Percentiles rank a stretch among this genome's conserved stretches.
These are phyloP conservation scores for Malassezia obtusa DNA, from an alignment of 1,284 basidiomycete species.

Conservation along the genomic window DNA sequence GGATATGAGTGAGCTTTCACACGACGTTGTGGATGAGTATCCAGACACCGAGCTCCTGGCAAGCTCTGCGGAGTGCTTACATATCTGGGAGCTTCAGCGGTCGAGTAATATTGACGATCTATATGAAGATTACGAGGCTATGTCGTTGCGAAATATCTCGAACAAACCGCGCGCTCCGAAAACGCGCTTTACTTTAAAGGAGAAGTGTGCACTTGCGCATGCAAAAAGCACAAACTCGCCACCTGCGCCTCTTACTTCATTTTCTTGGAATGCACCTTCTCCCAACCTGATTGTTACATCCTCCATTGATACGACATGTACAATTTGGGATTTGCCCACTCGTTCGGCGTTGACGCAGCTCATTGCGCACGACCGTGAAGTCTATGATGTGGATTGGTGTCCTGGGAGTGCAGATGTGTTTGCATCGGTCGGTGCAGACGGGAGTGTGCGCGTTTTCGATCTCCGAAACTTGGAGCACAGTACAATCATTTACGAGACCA, in stretches of 20 bases:
- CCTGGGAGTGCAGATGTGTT: conserved; percentile 96
- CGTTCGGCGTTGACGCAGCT: conserved; percentile 85
- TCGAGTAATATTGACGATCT: conserved; percentile 20
- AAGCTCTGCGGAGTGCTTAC: conserved; percentile 43
- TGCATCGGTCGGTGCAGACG: conserved; percentile 95
- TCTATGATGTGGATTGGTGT: conserved; percentile 96
- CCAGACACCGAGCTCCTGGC: conserved; percentile 44
- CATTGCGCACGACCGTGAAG: conserved; percentile 87
- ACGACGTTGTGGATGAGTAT: conserved; percentile 13
- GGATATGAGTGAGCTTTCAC: conserved; percentile 13
- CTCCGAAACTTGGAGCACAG: conserved; percentile 91
- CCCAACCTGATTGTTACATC: conserved; percentile 47
- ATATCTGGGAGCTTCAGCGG: conserved; percentile 42
- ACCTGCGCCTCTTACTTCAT: conserved; percentile 46
- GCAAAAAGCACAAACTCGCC: conserved; percentile 40
- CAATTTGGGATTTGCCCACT: conserved; percentile 80
- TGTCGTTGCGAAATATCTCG: conserved; percentile 19
- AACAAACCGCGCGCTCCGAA: conserved; percentile 10
- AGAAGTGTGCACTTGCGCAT: conserved; percentile 43
- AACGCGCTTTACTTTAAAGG: conserved; percentile 32
- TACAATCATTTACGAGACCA: conserved; percentile 83
- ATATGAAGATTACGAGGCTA: conserved; percentile 22
- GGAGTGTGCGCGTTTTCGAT: conserved; percentile 90
- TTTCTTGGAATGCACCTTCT: conserved; percentile 46
- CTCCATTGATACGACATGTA: conserved; percentile 57